phyloP scores from a whole-genome alignment of 176 grass and related monocot genomes.

The Ensete glaucum region DNA sequence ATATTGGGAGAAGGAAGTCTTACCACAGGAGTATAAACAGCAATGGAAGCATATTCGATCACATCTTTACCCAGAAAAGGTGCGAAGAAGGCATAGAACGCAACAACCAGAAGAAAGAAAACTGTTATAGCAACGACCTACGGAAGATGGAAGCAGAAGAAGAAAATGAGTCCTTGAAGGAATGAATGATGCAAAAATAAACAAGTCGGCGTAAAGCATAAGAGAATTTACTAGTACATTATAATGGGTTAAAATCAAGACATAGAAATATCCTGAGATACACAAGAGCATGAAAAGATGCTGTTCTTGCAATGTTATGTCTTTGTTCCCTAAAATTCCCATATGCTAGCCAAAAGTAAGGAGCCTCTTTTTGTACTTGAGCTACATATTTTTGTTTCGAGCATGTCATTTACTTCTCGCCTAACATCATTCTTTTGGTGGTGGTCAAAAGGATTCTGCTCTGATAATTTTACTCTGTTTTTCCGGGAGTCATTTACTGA shows the following conservation, averaged over 20 bases:
- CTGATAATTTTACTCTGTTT: too few species aligned
- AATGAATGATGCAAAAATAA: neutral
- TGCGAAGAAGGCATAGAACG: slow-evolving; percentile 96
- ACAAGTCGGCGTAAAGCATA: neutral
- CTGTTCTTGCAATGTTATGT: too few species aligned
- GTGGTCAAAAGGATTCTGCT: too few species aligned
- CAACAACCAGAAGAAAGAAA: slow-evolving; percentile 90
- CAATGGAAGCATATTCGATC: slow-evolving; percentile 52
- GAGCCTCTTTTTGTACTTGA: too few species aligned
- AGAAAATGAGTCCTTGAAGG: slow-evolving; percentile 22
- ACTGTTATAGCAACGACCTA: slow-evolving; percentile 91
- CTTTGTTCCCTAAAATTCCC: too few species aligned
- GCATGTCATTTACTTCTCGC: too few species aligned
- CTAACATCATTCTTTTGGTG: too few species aligned
- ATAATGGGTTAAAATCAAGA: neutral
- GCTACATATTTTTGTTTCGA: too few species aligned
- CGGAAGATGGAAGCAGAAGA: neutral
- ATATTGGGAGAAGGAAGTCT: neutral
- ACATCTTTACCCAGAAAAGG: slow-evolving; percentile 75
- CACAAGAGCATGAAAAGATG: neutral
- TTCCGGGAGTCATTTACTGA: too few species aligned
- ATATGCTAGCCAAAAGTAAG: too few species aligned
- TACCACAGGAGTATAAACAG: slow-evolving; percentile 87
- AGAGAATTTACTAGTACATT: neutral
- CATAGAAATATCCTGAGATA: neutral